Conservation (phyloP, 148 eudicot species). For the Pouteria glomerata region DNA sequence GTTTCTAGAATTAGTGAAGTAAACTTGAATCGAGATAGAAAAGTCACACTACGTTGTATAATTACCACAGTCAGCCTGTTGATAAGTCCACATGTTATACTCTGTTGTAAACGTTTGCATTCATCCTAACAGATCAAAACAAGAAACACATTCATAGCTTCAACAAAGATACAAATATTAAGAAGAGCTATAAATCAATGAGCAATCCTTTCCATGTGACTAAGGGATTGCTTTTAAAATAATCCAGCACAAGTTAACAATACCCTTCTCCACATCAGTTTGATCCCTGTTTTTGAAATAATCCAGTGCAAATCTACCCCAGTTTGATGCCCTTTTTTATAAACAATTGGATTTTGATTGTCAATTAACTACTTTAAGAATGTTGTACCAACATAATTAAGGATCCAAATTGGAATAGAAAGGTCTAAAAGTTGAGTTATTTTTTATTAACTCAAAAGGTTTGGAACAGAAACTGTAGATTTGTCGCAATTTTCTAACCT, state of each 20-base stretch:
- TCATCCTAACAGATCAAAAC: constrained; percentile 59
- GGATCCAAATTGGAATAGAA: not conserved
- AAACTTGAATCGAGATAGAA: not conserved
- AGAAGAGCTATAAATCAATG: not conserved
- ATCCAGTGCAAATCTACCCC: too few species aligned
- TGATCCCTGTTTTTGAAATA: too few species aligned
- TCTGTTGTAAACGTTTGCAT: constrained; percentile 94
- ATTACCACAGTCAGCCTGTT: constrained; percentile 84
- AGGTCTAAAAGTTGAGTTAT: not conserved
- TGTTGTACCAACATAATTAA: not conserved
- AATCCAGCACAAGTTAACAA: too few species aligned
- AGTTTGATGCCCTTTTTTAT: not conserved
- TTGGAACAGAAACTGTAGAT: not conserved
- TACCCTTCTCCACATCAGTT: too few species aligned
- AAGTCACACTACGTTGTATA: constrained; percentile 1
- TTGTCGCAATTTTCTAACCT: constrained; percentile 45
- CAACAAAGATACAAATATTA: constrained; percentile 1
- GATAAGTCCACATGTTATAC: constrained; percentile 93
- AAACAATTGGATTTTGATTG: not conserved
- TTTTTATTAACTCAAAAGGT: constrained; percentile 6
- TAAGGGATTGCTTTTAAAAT: too few species aligned
- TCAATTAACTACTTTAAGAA: not conserved
- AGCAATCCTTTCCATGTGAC: not conserved
- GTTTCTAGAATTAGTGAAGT: constrained; percentile 11
- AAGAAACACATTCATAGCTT: constrained; percentile 21